A percentile compares a stretch with the other conserved stretches of the same genome.
Evolutionary conservation across 2,329 filamentous ascomycete genomes (phyloP).

Genomic region (Xylaria sp.): DNA sequence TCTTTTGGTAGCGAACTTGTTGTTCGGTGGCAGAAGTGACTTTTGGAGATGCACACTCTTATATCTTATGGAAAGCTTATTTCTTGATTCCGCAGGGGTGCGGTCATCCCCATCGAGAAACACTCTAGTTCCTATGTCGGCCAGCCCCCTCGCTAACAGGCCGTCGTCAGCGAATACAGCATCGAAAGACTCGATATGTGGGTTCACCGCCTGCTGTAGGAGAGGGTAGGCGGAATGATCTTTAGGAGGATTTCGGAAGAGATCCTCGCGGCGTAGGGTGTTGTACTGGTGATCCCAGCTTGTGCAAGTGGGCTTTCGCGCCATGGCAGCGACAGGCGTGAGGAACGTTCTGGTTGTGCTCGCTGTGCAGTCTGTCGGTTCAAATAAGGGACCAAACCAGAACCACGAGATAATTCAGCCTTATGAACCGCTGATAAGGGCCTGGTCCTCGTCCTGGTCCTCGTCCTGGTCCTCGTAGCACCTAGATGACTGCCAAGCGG

Average conservation of each 20-base stretch:
- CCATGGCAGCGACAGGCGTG: conserved; percentile 50
- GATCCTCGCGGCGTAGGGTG: conserved; percentile 81
- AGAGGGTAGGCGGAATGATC: conserved; percentile 88
- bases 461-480: not conserved
- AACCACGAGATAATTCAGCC: not conserved
- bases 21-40: conserved; percentile 76
- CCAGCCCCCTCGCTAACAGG: conserved; percentile 73
- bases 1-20: conserved; percentile 79
- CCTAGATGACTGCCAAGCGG: not conserved
- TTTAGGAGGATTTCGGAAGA: conserved; percentile 87
- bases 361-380: not conserved
- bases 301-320: conserved; percentile 64
- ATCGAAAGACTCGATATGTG: conserved; percentile 97
- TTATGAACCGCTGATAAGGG: not conserved
- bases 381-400: too few relatives aligned
- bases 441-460: too few relatives aligned
- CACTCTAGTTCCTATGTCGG: conserved; percentile 87
- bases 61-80: conserved; percentile 78
- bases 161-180: conserved; percentile 78
- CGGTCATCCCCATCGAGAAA: conserved; percentile 83
- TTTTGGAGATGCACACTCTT: conserved; percentile 84
- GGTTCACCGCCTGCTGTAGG: conserved; percentile 82
- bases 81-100: conserved; percentile 64
- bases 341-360: not conserved
- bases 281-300: conserved; percentile 87